These are phyloP conservation scores for Comarum palustre DNA, from an alignment of 306 rosid species.

Conservation along the genomic window DNA sequence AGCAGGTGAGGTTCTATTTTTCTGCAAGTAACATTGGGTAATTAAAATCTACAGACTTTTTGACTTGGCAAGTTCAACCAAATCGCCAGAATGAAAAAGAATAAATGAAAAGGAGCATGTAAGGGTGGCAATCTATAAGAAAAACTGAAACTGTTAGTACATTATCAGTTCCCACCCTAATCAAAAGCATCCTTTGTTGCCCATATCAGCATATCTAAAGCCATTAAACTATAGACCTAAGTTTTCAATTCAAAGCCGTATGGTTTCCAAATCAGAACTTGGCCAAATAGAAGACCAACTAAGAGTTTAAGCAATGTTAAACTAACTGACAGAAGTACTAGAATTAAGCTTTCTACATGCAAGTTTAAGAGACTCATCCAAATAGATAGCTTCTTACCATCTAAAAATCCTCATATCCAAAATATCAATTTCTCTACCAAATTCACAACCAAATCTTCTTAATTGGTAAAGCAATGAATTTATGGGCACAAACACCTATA, in stretches of 20 bases:
- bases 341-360: neutral
- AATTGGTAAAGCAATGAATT: neutral
- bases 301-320: neutral
- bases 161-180: neutral
- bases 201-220: neutral
- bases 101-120: neutral
- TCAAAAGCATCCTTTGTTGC: constrained; percentile 4
- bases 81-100: neutral
- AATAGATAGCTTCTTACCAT: neutral
- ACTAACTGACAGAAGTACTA: neutral
- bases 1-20: constrained; percentile 10
- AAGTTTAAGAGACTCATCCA: neutral
- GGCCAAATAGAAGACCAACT: neutral
- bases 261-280: neutral
- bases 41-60: neutral
- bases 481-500: neutral
- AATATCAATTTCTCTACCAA: neutral
- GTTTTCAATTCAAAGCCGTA: neutral
- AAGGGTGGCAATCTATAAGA: neutral
- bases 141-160: neutral
- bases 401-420: neutral
- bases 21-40: constrained; percentile 7
- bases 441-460: neutral
- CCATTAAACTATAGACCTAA: neutral
- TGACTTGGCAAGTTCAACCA: neutral